Conservation (phyloP, 73 alveolate species). For the Effrenium voratum region DNA sequence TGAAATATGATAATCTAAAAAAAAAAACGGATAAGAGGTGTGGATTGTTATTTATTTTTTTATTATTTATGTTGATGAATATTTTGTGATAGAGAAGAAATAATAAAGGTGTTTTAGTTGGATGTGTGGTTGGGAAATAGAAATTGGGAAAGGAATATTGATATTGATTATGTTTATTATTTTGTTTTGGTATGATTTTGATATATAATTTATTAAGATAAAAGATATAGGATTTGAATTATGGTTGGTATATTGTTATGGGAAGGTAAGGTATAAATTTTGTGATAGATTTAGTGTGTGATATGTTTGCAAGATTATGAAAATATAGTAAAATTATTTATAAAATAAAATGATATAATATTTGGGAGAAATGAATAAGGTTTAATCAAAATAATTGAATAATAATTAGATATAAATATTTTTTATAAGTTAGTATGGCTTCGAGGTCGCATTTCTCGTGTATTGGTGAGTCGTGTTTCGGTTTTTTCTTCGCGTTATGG, state of each 20-base stretch:
- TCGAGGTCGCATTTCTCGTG: background rate
- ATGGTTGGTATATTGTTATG: too few relatives aligned
- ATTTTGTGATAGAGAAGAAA: background rate
- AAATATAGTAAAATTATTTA: background rate
- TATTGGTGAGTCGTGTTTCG: background rate
- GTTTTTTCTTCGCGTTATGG: background rate
- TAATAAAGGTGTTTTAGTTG: too few relatives aligned
- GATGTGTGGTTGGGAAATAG: too few relatives aligned
- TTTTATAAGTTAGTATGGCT: background rate
- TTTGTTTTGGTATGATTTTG: too few relatives aligned
- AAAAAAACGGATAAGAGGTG: background rate
- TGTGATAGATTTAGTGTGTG: background rate
- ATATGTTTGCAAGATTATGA: too few relatives aligned
- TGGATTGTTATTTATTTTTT: too few relatives aligned
- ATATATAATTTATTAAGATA: too few relatives aligned
- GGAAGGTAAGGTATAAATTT: too few relatives aligned
- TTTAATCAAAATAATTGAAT: background rate
- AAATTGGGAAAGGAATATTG: too few relatives aligned
- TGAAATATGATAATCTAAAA: background rate
- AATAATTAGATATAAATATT: background rate
- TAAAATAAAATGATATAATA: background rate
- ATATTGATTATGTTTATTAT: too few relatives aligned
- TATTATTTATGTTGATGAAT: too few relatives aligned
- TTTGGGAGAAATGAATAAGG: background rate
- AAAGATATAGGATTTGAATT: too few relatives aligned